Percentiles rank a stretch among this genome's conserved stretches.
Conservation (phyloP, 1,139 yeast species). For the Scheffersomyces stambukii region DNA sequence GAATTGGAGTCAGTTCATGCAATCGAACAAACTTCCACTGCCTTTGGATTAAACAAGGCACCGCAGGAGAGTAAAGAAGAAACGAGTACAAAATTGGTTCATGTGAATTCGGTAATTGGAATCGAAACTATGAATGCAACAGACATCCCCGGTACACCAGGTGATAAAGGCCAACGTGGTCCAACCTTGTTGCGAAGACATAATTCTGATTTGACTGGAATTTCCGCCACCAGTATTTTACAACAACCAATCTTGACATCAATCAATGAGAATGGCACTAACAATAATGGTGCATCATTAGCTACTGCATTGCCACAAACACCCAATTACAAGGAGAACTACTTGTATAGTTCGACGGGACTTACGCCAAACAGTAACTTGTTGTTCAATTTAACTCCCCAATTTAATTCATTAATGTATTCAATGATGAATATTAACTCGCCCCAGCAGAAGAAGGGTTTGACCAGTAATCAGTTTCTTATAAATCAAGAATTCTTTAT, state of each 20-base stretch:
- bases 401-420: constrained; percentile 41
- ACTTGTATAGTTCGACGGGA: constrained; percentile 24
- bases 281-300: constrained; percentile 4
- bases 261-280: constrained; percentile 15
- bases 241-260: constrained; percentile 9
- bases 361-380: too few relatives aligned
- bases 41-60: neutral
- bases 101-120: constrained; percentile 29
- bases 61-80: constrained; percentile 3
- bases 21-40: neutral
- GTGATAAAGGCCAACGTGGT: constrained; percentile 10
- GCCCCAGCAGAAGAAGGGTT: constrained; percentile 24
- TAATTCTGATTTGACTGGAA: constrained; percentile 27
- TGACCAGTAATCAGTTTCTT: constrained; percentile 23
- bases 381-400: constrained; percentile 40
- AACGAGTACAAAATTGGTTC: constrained; percentile 19
- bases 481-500: constrained; percentile 30
- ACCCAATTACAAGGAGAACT: constrained; percentile 37
- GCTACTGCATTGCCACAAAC: constrained; percentile 33
- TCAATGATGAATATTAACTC: constrained; percentile 34
- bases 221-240: constrained; percentile 11
- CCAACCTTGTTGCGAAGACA: constrained; percentile 26
- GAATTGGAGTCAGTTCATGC: neutral
- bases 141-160: constrained; percentile 1
- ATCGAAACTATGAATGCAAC: constrained; percentile 15